Evolutionary conservation across 306 rosid species (phyloP).

Genomic region (Pueraria montana): DNA sequence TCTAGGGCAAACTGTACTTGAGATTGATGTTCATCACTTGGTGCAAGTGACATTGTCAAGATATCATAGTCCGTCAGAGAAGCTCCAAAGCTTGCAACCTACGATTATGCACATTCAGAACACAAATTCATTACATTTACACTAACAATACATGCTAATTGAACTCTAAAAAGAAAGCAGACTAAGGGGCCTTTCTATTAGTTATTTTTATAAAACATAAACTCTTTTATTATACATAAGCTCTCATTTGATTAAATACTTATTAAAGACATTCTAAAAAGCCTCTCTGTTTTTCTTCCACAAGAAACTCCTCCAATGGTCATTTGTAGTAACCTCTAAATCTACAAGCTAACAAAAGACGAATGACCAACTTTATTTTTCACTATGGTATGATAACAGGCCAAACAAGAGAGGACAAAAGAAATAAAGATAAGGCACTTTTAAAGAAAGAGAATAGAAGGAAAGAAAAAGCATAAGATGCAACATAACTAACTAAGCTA

Average conservation of each 20-base stretch:
- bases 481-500: neutral
- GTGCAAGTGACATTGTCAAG: constrained; percentile 71
- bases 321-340: too few species aligned
- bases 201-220: too few species aligned
- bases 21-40: constrained; percentile 64
- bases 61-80: constrained; percentile 57
- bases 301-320: neutral
- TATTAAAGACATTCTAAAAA: neutral
- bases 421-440: neutral
- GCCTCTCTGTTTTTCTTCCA: constrained; percentile 25
- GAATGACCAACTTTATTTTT: neutral
- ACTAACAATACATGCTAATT: too few species aligned
- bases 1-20: constrained; percentile 70
- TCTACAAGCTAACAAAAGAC: too few species aligned
- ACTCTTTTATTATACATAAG: neutral
- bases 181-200: neutral
- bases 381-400: neutral
- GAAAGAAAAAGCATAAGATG: neutral
- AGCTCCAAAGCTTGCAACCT: constrained; percentile 83
- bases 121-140: neutral
- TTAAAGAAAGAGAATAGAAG: neutral
- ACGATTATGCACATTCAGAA: constrained; percentile 4
- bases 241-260: neutral
- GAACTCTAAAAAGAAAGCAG: neutral
- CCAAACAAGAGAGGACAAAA: neutral